A percentile compares a stretch with the other conserved stretches of the same genome.
phyloP scores from a whole-genome alignment of 176 grass and related monocot species.

The Carex littledalei region DNA sequence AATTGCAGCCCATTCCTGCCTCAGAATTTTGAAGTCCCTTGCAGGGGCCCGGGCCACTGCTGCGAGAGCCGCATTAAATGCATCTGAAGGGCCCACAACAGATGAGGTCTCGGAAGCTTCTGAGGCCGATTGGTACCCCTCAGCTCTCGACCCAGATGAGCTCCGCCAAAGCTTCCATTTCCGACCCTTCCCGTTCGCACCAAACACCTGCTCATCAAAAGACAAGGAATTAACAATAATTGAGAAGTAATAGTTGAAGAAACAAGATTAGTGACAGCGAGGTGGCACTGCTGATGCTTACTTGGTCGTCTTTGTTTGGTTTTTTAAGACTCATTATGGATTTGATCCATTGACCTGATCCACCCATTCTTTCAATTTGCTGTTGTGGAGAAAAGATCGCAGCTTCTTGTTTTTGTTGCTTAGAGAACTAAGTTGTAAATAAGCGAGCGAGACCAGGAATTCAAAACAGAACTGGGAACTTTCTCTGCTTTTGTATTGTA shows the following conservation, averaged over 20 bases:
- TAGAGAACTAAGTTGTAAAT: background rate
- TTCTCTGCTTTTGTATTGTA: background rate
- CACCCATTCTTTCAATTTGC: conserved; percentile 33
- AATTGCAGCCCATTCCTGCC: conserved; percentile 64
- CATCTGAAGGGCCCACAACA: conserved; percentile 27
- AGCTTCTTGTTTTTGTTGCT: background rate
- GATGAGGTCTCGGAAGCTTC: conserved; percentile 40
- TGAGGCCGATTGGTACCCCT: conserved; percentile 9
- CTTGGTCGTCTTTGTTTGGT: conserved; percentile 27
- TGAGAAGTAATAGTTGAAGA: background rate
- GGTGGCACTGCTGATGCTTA: background rate
- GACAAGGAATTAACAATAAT: background rate
- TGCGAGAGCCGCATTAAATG: conserved; percentile 42
- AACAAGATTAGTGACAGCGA: background rate
- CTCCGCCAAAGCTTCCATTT: conserved; percentile 65
- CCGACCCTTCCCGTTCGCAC: conserved; percentile 25
- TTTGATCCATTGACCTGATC: conserved; percentile 68
- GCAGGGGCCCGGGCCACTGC: conserved; percentile 53
- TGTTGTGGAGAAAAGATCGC: background rate
- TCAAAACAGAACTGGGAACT: background rate
- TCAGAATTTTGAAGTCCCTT: conserved; percentile 52
- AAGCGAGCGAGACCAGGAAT: background rate
- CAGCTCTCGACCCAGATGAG: conserved; percentile 32
- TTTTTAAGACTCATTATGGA: conserved; percentile 49
- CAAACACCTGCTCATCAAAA: conserved; percentile 6